A percentile compares a stretch with the other conserved stretches of the same genome.
These are phyloP conservation scores for Arthrobotrys megalospora DNA, from an alignment of 2,329 filamentous ascomycete genomes.

Conservation along the genomic window DNA sequence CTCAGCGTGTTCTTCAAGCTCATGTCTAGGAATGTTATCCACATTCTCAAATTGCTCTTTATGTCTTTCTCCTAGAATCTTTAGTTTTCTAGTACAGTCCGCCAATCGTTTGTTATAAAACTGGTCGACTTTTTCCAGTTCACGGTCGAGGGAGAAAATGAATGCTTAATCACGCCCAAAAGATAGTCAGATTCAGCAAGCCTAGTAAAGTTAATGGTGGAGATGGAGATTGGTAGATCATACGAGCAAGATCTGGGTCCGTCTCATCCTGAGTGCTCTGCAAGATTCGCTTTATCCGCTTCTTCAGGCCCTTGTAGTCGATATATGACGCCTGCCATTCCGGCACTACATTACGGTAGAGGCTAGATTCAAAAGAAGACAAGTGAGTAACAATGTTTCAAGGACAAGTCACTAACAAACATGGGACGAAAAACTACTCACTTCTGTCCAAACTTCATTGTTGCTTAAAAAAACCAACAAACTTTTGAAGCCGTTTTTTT, in stretches of 20 bases:
- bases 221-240: constrained; percentile 66
- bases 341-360: constrained; percentile 86
- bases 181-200: not conserved
- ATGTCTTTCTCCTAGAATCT: constrained; percentile 89
- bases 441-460: constrained; percentile 78
- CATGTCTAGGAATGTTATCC: constrained; percentile 82
- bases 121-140: constrained; percentile 94
- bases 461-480: constrained; percentile 57
- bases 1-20: constrained; percentile 90
- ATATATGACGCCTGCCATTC: constrained; percentile 89
- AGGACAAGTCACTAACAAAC: constrained; percentile 29
- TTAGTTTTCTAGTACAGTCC: constrained; percentile 86
- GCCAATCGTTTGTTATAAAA: constrained; percentile 98
- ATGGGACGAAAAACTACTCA: constrained; percentile 65
- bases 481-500: not conserved
- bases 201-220: not conserved
- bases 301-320: constrained; percentile 93
- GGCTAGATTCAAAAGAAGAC: constrained; percentile 67
- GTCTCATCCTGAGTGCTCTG: constrained; percentile 78
- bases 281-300: constrained; percentile 86
- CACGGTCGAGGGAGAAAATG: constrained; percentile 95
- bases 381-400: constrained; percentile 13
- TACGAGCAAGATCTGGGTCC: constrained; percentile 91
- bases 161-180: constrained; percentile 77
- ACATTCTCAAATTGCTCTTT: constrained; percentile 69